Evolutionary conservation across 805 yeast species (phyloP).

Genomic region (Lipomyces yamadae): DNA sequence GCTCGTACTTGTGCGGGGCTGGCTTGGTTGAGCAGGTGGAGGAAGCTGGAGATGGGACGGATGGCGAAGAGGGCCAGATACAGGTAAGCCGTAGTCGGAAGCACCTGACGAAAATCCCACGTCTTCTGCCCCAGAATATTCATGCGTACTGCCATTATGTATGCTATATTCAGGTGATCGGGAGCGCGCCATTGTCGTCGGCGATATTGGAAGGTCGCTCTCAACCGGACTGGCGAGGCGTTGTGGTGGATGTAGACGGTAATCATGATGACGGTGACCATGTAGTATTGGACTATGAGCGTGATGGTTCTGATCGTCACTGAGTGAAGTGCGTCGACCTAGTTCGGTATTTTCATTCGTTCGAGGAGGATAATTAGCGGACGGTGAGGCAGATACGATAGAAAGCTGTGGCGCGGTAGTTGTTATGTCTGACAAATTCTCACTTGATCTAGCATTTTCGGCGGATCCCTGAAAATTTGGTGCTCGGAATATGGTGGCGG

Average conservation of each 20-base stretch:
- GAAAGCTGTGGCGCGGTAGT: neutral
- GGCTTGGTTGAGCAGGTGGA: neutral
- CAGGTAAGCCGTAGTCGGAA: constrained; percentile 28
- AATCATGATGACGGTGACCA: neutral
- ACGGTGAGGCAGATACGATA: neutral
- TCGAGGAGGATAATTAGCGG: neutral
- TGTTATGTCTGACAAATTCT: neutral
- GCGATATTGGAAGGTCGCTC: neutral
- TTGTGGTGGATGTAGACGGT: neutral
- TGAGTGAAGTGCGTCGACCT: neutral
- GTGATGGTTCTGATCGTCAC: constrained; percentile 4
- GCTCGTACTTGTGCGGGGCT: neutral
- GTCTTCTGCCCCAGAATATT: constrained; percentile 34
- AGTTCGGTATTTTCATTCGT: neutral
- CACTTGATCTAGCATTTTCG: constrained; percentile 14
- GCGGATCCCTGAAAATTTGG: constrained; percentile 28
- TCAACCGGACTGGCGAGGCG: neutral
- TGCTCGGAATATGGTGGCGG: constrained; percentile 20
- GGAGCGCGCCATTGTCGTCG: neutral
- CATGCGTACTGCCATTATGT: constrained; percentile 20
- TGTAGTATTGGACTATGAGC: neutral
- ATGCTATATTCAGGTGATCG: constrained; percentile 11
- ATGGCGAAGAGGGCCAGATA: constrained; percentile 2
- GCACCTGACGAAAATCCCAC: constrained; percentile 36
- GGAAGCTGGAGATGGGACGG: constrained; percentile 17